phyloP scores from a whole-genome alignment of 2,329 filamentous ascomycete species.

The Epichloe glyceriae region DNA sequence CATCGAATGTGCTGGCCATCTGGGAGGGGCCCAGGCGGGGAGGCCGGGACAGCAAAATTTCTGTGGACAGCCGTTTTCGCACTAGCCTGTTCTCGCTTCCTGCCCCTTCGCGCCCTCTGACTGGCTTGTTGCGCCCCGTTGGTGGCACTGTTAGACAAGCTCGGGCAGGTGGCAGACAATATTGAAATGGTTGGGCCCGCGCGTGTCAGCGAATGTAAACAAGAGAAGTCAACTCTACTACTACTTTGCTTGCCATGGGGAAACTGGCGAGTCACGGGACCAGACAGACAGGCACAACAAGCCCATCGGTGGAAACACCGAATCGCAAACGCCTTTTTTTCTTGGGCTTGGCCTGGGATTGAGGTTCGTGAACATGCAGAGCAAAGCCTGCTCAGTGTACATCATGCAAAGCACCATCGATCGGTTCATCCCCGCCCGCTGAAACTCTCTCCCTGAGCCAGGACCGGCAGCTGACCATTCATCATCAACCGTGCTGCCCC shows the following conservation, averaged over 20 bases:
- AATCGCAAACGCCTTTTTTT: background rate
- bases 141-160: background rate
- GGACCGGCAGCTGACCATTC: background rate
- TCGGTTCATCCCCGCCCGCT: too few species aligned
- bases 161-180: background rate
- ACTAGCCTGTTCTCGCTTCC: background rate
- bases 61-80: background rate
- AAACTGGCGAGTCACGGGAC: background rate
- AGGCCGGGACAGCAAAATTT: background rate
- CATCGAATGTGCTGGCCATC: constrained; percentile 1
- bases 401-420: too few species aligned
- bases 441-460: too few species aligned
- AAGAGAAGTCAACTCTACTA: background rate
- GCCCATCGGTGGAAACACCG: background rate
- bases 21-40: background rate
- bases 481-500: background rate
- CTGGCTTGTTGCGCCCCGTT: background rate
- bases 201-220: background rate
- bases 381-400: too few species aligned
- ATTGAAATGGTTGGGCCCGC: background rate
- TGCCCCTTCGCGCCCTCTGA: background rate
- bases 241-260: background rate
- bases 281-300: background rate
- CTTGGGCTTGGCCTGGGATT: too few species aligned
- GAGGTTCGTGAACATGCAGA: too few species aligned